Percentiles rank a stretch among this genome's conserved stretches.
Evolutionary conservation across 1,139 yeast species (phyloP).

Genomic region (Schwanniomyces etchellsii): DNA sequence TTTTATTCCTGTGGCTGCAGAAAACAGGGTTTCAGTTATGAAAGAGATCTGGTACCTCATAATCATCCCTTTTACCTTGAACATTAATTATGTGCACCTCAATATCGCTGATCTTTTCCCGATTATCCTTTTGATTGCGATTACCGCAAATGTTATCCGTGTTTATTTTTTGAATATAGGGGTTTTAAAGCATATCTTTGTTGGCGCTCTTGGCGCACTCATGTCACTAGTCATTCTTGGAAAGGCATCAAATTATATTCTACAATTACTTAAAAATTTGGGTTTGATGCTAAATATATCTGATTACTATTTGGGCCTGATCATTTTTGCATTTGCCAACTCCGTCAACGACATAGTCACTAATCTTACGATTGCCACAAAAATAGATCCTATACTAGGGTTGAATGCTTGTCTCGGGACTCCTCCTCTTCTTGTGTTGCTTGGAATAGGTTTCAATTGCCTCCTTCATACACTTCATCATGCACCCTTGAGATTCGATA

Average conservation of each 20-base stretch:
- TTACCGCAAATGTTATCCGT: constrained; percentile 1
- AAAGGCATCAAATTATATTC: constrained; percentile 20
- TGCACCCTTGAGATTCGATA: constrained; percentile 18
- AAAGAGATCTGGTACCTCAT: constrained; percentile 1
- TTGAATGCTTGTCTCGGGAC: constrained; percentile 40
- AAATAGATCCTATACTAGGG: constrained; percentile 31
- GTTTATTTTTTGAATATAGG: background rate
- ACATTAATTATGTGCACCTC: constrained; percentile 13
- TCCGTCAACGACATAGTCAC: constrained; percentile 39
- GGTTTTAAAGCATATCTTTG: constrained; percentile 5
- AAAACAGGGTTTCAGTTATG: background rate
- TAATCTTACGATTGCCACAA: constrained; percentile 31
- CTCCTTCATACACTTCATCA: constrained; percentile 10
- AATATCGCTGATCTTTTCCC: constrained; percentile 8
- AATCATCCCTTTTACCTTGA: constrained; percentile 15
- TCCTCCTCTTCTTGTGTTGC: constrained; percentile 30
- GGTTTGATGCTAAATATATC: constrained; percentile 33
- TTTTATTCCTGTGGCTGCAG: background rate
- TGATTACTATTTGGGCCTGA: constrained; percentile 35
- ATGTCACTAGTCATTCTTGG: constrained; percentile 26
- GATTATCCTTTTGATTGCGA: constrained; percentile 5
- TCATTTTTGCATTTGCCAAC: constrained; percentile 35
- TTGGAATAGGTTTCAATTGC: constrained; percentile 39
- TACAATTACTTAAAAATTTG: constrained; percentile 30
- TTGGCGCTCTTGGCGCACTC: constrained; percentile 18